A percentile compares a stretch with the other conserved stretches of the same genome.
These are phyloP conservation scores for Gossypium bickii DNA, from an alignment of 345 rosid species.

Conservation along the genomic window DNA sequence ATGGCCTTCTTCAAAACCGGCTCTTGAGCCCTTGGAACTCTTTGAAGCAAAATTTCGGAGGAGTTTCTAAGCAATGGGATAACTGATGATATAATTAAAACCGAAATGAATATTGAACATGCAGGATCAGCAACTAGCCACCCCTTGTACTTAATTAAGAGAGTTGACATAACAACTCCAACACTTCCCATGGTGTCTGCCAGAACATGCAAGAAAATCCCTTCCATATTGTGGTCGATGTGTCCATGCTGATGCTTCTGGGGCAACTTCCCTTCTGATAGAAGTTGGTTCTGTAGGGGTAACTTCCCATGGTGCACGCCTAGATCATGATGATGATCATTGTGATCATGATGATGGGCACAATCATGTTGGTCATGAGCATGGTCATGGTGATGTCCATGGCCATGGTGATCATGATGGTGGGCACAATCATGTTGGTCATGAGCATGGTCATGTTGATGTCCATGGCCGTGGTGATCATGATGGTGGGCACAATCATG, in stretches of 20 bases:
- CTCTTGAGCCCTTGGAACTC: conserved; percentile 79
- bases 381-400: no score
- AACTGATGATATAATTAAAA: conserved; percentile 79
- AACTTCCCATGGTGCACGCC: background rate
- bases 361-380: no score
- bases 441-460: conserved; percentile 16
- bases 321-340: conserved; percentile 7
- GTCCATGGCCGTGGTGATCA: conserved; percentile 6
- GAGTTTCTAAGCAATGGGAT: conserved; percentile 89
- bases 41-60: conserved; percentile 79
- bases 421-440: conserved; percentile 8
- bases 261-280: conserved; percentile 17
- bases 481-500: conserved; percentile 12
- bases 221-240: conserved; percentile 99
- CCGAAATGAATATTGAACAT: conserved; percentile 85
- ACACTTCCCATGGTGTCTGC: conserved; percentile 98
- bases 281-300: background rate
- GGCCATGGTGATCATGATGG: background rate
- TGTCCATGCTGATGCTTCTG: conserved; percentile 47
- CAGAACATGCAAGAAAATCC: conserved; percentile 87
- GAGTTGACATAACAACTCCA: conserved; percentile 94
- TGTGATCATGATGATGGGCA: background rate
- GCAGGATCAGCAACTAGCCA: conserved; percentile 99
- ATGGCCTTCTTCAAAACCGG: conserved; percentile 51
- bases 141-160: conserved; percentile 89